Base-by-base conservation (phyloP, 495 filamentous ascomycete species). In the Cudoniella acicularis region DNA sequence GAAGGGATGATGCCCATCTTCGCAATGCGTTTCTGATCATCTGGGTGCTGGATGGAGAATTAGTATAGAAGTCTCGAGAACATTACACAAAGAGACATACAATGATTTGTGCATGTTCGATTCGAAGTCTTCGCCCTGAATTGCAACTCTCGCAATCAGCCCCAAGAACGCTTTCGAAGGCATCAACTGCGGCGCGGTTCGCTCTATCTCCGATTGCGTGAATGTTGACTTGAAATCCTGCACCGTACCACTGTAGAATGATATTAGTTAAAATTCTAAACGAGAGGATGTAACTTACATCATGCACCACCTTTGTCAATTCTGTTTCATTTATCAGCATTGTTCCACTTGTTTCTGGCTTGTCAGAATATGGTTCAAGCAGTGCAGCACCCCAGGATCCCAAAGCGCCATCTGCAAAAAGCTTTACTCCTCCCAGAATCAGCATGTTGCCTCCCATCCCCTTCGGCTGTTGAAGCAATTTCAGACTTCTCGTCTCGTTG, bases 41-140 rank as follows among this genome's bases (percentile, higher is more conserved):
- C 40, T n/a, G 42, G 54, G 42, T 49, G 36, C 54, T 57, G 24
- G 18, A 49, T n/a, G 46, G 20, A 21, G 20, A 6, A 21, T 50
- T 50, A 50, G 48, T 23, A 20, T 18, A 10, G 20, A 10, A 18
- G 17, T 16, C 18, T 4, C 8, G 22, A 21, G 21, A 25, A n/a
- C n/a, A n/a, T n/a, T n/a, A n/a, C n/a, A n/a, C n/a, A n/a, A n/a
- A 9, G 21, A 53, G 13, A 51, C 64, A 36, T 8, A 63, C 64
- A 49, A 87, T 82, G 52, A 87, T 87, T 56, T 88, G 85, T 0
- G 80, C 63, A 68, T 88, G 85, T 63, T 87, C 85, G 64, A 88
- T 82, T 60, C 85, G 79, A 69, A 86, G 82, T 47, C 83, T 77
- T 46, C 74, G 73, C 10, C 41, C 56, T 17, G 61, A 49, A 46